Percentiles rank a stretch among this genome's conserved stretches.
These are phyloP conservation scores for Nemophila menziesii DNA, from an alignment of 257 asterid species.

Conservation along the genomic window DNA sequence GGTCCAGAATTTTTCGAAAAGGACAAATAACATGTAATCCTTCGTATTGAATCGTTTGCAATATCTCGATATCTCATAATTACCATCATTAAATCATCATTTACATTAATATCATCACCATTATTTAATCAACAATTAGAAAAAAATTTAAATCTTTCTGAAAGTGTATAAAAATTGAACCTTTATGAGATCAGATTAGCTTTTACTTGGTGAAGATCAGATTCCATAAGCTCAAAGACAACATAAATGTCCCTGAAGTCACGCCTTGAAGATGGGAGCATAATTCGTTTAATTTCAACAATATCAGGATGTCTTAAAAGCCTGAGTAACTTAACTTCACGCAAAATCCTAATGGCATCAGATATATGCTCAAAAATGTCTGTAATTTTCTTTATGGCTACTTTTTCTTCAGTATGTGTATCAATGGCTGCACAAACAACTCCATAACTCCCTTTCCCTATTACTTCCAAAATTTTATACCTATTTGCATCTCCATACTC, in stretches of 20 bases:
- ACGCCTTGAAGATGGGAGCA: constrained; percentile 83
- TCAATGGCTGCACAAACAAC: constrained; percentile 90
- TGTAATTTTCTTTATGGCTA: constrained; percentile 82
- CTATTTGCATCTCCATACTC: constrained; percentile 84
- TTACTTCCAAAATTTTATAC: constrained; percentile 72
- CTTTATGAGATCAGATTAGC: too few relatives aligned
- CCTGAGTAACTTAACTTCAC: constrained; percentile 80
- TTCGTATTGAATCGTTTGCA: too few relatives aligned
- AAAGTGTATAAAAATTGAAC: too few relatives aligned
- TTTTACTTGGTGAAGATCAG: constrained; percentile 95
- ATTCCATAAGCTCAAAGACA: constrained; percentile 94
- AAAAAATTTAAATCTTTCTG: too few relatives aligned
- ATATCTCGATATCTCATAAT: too few relatives aligned
- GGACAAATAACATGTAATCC: too few relatives aligned
- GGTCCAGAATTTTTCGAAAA: too few relatives aligned
- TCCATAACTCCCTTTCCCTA: constrained; percentile 93
- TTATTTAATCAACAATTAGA: too few relatives aligned
- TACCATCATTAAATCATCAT: too few relatives aligned
- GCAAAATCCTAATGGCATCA: constrained; percentile 79
- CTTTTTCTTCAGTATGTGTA: constrained; percentile 82
- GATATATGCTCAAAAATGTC: constrained; percentile 77
- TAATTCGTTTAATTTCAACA: constrained; percentile 80
- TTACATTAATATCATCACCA: too few relatives aligned
- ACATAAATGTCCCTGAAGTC: constrained; percentile 81
- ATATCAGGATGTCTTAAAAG: constrained; percentile 84